These are phyloP conservation scores for Alnus glutinosa DNA, from an alignment of 306 rosid genomes.

Conservation along the genomic window DNA sequence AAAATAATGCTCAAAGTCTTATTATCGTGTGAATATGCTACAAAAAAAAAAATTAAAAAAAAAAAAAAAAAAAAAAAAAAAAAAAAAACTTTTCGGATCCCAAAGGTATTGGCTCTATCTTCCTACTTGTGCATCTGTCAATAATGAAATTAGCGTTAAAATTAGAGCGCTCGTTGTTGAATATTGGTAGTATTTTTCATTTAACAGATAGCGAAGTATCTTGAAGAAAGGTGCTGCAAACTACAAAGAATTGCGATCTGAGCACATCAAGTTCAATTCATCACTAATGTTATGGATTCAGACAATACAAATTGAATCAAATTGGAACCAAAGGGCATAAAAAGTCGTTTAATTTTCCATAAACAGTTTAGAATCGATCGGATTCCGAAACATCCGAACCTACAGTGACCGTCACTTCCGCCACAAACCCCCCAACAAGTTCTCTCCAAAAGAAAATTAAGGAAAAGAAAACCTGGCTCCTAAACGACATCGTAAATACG, in stretches of 20 bases:
- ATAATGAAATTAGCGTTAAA: neutral
- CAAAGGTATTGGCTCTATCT: constrained; percentile 58
- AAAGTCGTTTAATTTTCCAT: neutral
- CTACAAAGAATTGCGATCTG: constrained; percentile 74
- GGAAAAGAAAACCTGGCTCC: neutral
- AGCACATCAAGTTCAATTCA: constrained; percentile 57
- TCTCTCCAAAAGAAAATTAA: neutral
- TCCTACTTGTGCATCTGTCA: neutral
- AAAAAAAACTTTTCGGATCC: constrained; percentile 84
- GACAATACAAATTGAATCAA: neutral
- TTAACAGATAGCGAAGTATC: constrained; percentile 82
- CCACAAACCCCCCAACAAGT: neutral
- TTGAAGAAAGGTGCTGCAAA: constrained; percentile 90
- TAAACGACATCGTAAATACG: neutral
- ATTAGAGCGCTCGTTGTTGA: constrained; percentile 28
- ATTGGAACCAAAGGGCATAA: neutral
- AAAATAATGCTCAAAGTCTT: constrained; percentile 12
- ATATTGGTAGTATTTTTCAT: constrained; percentile 19
- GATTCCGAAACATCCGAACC: neutral
- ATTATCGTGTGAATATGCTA: neutral
- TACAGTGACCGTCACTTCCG: neutral
- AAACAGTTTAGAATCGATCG: neutral
- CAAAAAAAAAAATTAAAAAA: too few relatives aligned
- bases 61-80: too few relatives aligned
- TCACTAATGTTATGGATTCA: constrained; percentile 49